Percentiles rank a stretch among this genome's conserved stretches.
Conservation (phyloP, 441 rosid genomes). For the Populus hybrid region DNA sequence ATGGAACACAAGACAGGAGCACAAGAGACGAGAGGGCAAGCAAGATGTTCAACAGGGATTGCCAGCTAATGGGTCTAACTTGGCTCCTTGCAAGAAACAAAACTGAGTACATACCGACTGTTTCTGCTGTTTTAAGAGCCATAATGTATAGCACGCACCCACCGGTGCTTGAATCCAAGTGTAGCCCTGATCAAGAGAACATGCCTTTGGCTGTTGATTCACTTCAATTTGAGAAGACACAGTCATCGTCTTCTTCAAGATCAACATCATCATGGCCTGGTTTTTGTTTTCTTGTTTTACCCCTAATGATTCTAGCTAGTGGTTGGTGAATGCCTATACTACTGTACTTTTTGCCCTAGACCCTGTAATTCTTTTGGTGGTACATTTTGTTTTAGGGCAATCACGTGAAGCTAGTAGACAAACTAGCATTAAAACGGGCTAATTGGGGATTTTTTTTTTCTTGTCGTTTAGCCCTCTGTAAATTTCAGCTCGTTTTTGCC, state of each 20-base stretch:
- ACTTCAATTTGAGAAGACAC: slow-evolving; percentile 59
- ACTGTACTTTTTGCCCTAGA: slow-evolving; percentile 2
- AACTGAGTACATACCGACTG: slow-evolving; percentile 95
- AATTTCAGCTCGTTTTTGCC: slow-evolving; percentile 33
- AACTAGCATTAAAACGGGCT: slow-evolving; percentile 23
- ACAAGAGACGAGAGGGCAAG: slow-evolving; percentile 51
- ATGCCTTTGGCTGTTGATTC: slow-evolving; percentile 99
- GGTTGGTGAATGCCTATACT: background rate
- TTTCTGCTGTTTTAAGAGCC: slow-evolving; percentile 93
- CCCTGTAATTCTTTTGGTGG: slow-evolving; percentile 1
- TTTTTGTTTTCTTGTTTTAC: slow-evolving; percentile 30
- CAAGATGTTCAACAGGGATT: slow-evolving; percentile 88
- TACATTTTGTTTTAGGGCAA: background rate
- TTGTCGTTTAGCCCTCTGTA: slow-evolving; percentile 36
- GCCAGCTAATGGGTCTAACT: slow-evolving; percentile 98
- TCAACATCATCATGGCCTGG: background rate
- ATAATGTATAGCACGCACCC: slow-evolving; percentile 86
- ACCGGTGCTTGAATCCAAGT: slow-evolving; percentile 56
- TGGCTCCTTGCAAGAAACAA: slow-evolving; percentile 96
- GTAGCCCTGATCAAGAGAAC: slow-evolving; percentile 98
- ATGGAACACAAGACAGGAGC: slow-evolving; percentile 21
- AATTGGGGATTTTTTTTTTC: slow-evolving; percentile 21
- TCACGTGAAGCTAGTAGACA: slow-evolving; percentile 71
- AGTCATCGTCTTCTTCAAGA: slow-evolving; percentile 24
- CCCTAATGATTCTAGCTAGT: slow-evolving; percentile 36